A percentile compares a stretch with the other conserved stretches of the same genome.
Conservation (phyloP, 768 basidiomycete species). For the Trichaptum fuscoviolaceum region DNA sequence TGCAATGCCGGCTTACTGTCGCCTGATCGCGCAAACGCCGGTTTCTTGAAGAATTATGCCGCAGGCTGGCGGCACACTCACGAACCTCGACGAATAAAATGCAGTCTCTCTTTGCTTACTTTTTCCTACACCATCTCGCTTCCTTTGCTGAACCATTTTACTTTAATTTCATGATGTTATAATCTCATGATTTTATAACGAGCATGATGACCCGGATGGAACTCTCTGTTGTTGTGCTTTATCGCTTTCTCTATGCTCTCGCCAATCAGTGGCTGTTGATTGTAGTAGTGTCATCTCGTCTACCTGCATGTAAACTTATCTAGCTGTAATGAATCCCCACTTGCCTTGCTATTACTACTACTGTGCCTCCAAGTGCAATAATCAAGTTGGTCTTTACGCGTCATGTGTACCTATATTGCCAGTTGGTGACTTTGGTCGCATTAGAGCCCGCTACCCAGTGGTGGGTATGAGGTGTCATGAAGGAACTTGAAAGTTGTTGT, state of each 20-base stretch:
- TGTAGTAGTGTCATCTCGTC: neutral
- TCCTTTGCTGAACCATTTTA: neutral
- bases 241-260: neutral
- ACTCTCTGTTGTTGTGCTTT: neutral
- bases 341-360: too few species aligned
- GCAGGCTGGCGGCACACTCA: neutral
- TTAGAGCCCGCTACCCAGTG: too few species aligned
- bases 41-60: neutral
- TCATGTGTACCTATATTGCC: too few species aligned
- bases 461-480: too few species aligned
- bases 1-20: slow-evolving; percentile 11
- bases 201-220: neutral
- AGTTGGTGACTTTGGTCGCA: too few species aligned
- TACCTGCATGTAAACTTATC: neutral
- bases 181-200: neutral
- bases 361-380: too few species aligned
- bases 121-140: neutral
- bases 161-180: neutral
- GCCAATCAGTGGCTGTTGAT: neutral
- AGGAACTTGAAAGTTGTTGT: too few species aligned
- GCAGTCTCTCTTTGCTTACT: neutral
- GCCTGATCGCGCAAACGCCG: neutral
- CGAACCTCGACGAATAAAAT: neutral
- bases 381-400: too few species aligned
- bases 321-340: too few species aligned